Percentiles rank a stretch among this genome's conserved stretches.
Conservation (phyloP, 306 rosid genomes). For the Gillenia trifoliata region DNA sequence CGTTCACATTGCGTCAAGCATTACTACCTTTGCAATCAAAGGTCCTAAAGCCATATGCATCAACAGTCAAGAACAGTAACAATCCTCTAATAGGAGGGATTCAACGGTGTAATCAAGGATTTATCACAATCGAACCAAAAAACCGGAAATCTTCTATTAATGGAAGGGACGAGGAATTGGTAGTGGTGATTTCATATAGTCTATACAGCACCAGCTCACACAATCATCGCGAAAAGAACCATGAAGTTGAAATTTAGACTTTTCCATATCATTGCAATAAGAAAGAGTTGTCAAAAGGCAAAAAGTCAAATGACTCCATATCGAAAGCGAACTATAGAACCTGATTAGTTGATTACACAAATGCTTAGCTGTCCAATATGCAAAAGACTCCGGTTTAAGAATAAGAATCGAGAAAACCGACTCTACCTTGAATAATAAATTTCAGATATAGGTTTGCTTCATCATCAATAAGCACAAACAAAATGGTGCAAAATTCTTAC, state of each 20-base stretch:
- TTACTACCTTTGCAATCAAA: no score
- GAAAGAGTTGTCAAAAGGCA: neutral
- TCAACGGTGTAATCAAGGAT: neutral
- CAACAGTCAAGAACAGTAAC: no score
- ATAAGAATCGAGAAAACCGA: conserved; percentile 23
- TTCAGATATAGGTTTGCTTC: conserved; percentile 11
- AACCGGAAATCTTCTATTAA: neutral
- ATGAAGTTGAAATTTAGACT: neutral
- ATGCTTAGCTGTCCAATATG: conserved; percentile 4
- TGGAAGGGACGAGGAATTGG: neutral
- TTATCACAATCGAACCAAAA: neutral
- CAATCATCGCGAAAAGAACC: neutral
- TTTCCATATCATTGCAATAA: neutral
- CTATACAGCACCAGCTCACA: neutral
- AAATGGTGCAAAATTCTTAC: conserved; percentile 30
- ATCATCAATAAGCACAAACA: conserved; percentile 34
- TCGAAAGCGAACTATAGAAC: neutral
- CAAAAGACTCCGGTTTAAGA: conserved; percentile 8
- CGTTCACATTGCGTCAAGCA: no score
- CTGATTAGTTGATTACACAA: conserved; percentile 6
- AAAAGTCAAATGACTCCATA: neutral
- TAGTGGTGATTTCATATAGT: no score
- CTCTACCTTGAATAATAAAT: conserved; percentile 16
- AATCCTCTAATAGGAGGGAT: neutral
- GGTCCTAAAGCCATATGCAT: no score